Evolutionary conservation across 2,329 filamentous ascomycete genomes (phyloP).

Genomic region (Stachybotrys chlorohalonatus): DNA sequence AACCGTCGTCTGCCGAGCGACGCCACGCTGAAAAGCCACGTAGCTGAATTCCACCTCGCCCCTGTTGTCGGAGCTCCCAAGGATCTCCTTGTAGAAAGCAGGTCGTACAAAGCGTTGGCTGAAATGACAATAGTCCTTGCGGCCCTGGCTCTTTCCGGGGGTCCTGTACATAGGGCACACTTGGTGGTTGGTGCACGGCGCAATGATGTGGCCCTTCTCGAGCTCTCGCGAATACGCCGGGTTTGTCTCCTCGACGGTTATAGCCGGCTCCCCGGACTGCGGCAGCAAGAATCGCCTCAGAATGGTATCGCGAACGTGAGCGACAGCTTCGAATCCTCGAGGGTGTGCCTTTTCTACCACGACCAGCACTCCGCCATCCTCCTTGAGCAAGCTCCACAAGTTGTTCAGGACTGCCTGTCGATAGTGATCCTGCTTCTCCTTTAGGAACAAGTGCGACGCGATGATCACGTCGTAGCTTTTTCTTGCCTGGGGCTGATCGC

Average conservation of each 20-base stretch:
- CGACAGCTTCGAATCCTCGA: constrained; percentile 85
- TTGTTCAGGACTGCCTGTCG: constrained; percentile 77
- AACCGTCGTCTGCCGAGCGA: constrained; percentile 21
- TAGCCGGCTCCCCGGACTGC: constrained; percentile 26
- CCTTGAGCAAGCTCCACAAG: constrained; percentile 78
- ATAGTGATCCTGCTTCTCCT: constrained; percentile 64
- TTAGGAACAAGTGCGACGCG: constrained; percentile 74
- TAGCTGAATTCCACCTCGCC: constrained; percentile 92
- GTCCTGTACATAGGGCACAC: constrained; percentile 81
- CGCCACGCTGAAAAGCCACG: constrained; percentile 72
- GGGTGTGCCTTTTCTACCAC: constrained; percentile 87
- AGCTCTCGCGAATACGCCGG: constrained; percentile 31
- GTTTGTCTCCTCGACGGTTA: constrained; percentile 27
- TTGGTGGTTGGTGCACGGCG: constrained; percentile 80
- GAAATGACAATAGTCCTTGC: constrained; percentile 90
- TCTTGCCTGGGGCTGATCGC: constrained; percentile 43
- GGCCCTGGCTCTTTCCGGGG: constrained; percentile 59
- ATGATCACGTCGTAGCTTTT: constrained; percentile 89
- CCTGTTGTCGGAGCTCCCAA: constrained; percentile 67
- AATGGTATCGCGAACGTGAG: constrained; percentile 70
- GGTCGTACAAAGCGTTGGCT: constrained; percentile 82
- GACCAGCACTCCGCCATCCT: constrained; percentile 77
- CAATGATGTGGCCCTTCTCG: constrained; percentile 56
- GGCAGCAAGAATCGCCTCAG: constrained; percentile 63
- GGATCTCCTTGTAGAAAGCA: constrained; percentile 66